Base-by-base conservation (phyloP, 805 yeast species). In the Helenozyma rhizophorensis region DNA sequence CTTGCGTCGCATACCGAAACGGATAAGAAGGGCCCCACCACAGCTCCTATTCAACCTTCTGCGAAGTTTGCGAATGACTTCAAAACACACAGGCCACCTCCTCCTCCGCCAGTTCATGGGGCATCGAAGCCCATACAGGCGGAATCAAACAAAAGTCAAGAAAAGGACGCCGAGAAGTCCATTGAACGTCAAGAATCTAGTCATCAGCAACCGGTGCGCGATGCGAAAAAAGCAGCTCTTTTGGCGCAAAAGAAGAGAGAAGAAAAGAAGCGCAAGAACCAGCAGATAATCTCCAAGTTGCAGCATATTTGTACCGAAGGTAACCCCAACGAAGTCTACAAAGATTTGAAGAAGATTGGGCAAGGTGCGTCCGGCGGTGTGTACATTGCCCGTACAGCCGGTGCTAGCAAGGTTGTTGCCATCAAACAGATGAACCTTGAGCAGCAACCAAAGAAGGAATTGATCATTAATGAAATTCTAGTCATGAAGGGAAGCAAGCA, bases 301-400 rank as follows among this genome's bases (percentile, higher is more conserved):
- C 69, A 74, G 35, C 76, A 78, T 24, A 89, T 89, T 29, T 90
- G 96, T 51, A 72, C 87, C 2, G 78, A 76, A 21, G 93, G 89
- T 6, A 94, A 93, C 60, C 98, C 98, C 9, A 74, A 78, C 21
- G 67, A 66, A 33, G 54, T 74, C 30, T 93, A 85, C 58, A 65
- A 69, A 27, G 80, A 78, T 51, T 68, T 90, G 41, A 71, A 75
- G 23, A 89, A 90, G 57, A 82, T 93, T 43, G 99, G 99, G 1
- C 98, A 93, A 63, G 98, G 99, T 52, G 98, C 98, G 0, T 82
- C 94, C 11, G 99, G 98, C 34, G 95, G 95, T 24, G 99, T 93
- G 19, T 93, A 81, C 51, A 86, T 93, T 19, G 97, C 97, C 0
- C 76, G 80, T 47, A 83, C 80, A 44, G 49, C 45, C 4, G 16